Evolutionary conservation across 768 basidiomycete species (phyloP), one percentile per base, ranked within the genome.

Genomic region (Trametes punicea): DNA sequence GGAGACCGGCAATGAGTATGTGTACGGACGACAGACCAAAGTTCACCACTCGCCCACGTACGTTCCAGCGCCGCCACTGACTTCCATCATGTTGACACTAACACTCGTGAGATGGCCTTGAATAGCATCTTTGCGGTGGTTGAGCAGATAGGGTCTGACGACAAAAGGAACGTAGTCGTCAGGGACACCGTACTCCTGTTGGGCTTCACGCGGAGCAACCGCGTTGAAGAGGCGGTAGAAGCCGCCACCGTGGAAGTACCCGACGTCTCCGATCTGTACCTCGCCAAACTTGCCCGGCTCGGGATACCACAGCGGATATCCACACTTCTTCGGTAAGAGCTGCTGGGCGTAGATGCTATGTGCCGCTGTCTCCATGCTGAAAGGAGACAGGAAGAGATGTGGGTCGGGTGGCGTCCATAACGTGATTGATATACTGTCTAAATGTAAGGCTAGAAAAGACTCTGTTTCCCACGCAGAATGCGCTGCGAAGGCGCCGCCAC

Each of bases 151-250:
- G 23, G 44, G 20, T 0, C 42, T 45, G 23, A 54, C 21, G 1
- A 6, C 10, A 39, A 56, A 60, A 5, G 51, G 51, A 0, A 6
- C 15, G 33, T 42, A 55, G 11, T 51, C 34, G 2, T 54, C 36
- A 2, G 59, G 62, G 5, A 57, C 41, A 3, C 56, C 58, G n/a
- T 23, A 45, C 4, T 26, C 6, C 4, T 36, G 30, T 8, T 57
- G 26, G 20, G 62, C 44, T 26, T 55, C 58, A 25, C n/a, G 44
- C 2, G 41, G 49, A 9, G 33, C 21, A 4, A 46, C 64, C 0
- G 59, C 57, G 27, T 65, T 65, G 47, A 67, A 67, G 16, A 67
- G 40, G 0, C 62, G 63, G n/a, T 48, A 54, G 54, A 67, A 67
- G 2, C n/a, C 55, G 6, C 66, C 66, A 10, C 60, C 46, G 23